phyloP scores from a whole-genome alignment of 2,329 filamentous ascomycete species.

The Metarhizium humberi region DNA sequence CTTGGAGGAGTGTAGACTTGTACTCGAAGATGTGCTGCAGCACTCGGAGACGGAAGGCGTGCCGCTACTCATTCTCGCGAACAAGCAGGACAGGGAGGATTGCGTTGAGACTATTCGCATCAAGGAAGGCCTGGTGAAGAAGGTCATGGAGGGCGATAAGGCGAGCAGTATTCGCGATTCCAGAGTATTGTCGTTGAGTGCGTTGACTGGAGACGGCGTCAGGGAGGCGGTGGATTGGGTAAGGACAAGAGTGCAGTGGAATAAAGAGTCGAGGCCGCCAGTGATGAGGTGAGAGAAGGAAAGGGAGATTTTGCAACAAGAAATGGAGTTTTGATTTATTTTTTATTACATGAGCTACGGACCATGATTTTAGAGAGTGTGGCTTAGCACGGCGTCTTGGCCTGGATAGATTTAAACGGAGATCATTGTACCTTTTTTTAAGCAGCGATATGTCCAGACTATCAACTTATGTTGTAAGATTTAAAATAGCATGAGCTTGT shows the following conservation, averaged over 20 bases:
- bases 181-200: constrained; percentile 81
- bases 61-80: constrained; percentile 83
- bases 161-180: constrained; percentile 80
- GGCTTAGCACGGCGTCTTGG: constrained; percentile 6
- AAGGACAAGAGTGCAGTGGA: constrained; percentile 86
- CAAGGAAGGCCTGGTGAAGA: constrained; percentile 91
- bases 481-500: background rate
- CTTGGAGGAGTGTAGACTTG: constrained; percentile 78
- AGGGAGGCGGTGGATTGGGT: constrained; percentile 97
- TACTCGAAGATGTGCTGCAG: constrained; percentile 83
- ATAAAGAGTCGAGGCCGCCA: constrained; percentile 84
- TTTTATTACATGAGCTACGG: constrained; percentile 5
- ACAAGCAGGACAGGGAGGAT: constrained; percentile 96
- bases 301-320: background rate
- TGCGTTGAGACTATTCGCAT: constrained; percentile 96
- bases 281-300: constrained; percentile 63
- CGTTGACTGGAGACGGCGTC: constrained; percentile 80
- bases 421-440: background rate
- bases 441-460: background rate
- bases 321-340: background rate
- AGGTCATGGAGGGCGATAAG: constrained; percentile 91
- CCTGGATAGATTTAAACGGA: constrained; percentile 4
- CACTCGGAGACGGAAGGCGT: constrained; percentile 85
- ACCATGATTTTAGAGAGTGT: constrained; percentile 2
- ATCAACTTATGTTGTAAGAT: background rate